These are phyloP conservation scores for Gracilaria gracilis DNA, from an alignment of 23 red algal genomes.

Conservation along the genomic window DNA sequence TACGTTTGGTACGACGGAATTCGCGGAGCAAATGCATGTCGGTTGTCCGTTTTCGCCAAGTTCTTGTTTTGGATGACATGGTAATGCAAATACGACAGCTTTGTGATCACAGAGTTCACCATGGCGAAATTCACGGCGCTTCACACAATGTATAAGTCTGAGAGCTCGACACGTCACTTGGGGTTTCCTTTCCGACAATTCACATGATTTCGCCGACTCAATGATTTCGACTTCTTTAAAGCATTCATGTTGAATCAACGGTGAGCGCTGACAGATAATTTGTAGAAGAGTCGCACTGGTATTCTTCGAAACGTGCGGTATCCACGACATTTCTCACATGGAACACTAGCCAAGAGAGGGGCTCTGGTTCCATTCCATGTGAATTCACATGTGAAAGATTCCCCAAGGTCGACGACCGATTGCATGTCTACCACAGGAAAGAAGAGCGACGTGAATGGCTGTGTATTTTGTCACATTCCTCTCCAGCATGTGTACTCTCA, in stretches of 20 bases:
- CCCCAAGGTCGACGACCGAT: not conserved
- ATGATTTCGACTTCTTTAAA: not conserved
- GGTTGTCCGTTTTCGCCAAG: too few species aligned
- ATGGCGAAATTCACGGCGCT: not conserved
- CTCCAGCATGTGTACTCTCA: not conserved
- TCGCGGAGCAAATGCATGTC: too few species aligned
- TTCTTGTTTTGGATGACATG: too few species aligned
- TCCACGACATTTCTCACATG: not conserved
- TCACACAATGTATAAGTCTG: not conserved
- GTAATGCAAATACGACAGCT: too few species aligned
- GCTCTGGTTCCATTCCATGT: not conserved
- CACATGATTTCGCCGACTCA: not conserved
- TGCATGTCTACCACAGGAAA: not conserved
- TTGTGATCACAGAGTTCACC: not conserved
- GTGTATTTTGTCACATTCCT: not conserved
- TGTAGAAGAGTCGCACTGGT: not conserved
- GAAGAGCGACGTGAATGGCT: not conserved
- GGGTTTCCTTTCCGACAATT: not conserved
- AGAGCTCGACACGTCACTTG: not conserved
- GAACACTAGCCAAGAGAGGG: not conserved
- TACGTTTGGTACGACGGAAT: too few species aligned
- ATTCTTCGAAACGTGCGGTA: not conserved
- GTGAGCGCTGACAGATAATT: not conserved
- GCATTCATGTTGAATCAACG: not conserved
- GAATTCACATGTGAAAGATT: too few species aligned